Base-by-base conservation (phyloP, 1,139 yeast species). In the Diutina scorzettiae region DNA sequence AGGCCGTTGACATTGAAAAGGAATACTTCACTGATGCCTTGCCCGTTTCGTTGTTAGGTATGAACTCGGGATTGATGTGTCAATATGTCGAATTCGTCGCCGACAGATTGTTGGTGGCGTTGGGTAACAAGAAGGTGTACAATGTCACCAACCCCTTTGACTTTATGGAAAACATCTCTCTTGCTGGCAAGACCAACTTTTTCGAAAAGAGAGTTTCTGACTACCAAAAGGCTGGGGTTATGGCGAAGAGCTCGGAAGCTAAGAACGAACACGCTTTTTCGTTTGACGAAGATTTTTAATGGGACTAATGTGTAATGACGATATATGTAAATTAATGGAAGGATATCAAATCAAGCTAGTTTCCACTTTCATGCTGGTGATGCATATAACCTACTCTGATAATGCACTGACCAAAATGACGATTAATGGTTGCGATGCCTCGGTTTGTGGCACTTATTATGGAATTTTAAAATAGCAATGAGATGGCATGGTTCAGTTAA, bases 201-300 rank as follows among this genome's bases (percentile, higher is more conserved):
- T 91, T 91, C 60, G 99, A 91, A 74, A 91, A 91, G 78, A 83
- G 97, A 67, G 98, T 91, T 48, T 83, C 95, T 47, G 99, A 93
- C 65, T 93, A 93, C 70, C 96, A 91, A 70, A 91, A 91, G 72
- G 97, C 97, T 44, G 97, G 97, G 69, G 98, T 91, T 56, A 91
- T 91, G 94, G 87, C 71, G 44, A 59, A 57, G 51, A 53, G 64
- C 47, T 57, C 32, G 14, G 31, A 24, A 27, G 51, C 59, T 43
- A 52, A 59, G 43, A 52, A 58, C 45, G 62, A 56, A 43, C 57
- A 56, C 53, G 56, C 57, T 46, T 68, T 69, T 55, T 55, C 72
- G 24, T 69, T 69, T 52, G 73, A 69, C 51, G 75, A 69, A 56
- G 75, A 69, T 48, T 69, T 69, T 52, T 69, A 65, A 58, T 12